Evolutionary conservation across 768 basidiomycete species (phyloP).

Genomic region (Lactifluus subvellereus): DNA sequence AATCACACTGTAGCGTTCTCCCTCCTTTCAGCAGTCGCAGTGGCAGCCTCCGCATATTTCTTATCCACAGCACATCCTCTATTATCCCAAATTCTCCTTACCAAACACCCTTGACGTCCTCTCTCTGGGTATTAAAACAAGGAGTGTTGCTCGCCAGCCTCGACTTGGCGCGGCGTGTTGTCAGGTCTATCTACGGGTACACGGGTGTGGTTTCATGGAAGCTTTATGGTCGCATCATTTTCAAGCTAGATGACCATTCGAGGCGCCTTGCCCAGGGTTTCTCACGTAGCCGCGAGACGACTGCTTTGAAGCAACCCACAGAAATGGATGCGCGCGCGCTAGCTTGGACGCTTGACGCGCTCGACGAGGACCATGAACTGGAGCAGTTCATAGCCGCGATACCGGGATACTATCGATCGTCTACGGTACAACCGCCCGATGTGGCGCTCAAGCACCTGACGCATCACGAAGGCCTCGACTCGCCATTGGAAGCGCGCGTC

Average conservation of each 20-base stretch:
- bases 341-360: slow-evolving; percentile 6
- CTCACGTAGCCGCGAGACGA: slow-evolving; percentile 4
- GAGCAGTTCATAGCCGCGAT: slow-evolving; percentile 13
- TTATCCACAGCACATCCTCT: slow-evolving; percentile 14
- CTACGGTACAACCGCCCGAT: background rate
- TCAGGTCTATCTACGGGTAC: slow-evolving; percentile 9
- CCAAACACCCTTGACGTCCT: slow-evolving; percentile 18
- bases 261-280: slow-evolving; percentile 11
- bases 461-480: slow-evolving; percentile 11
- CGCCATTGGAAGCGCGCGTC: slow-evolving; percentile 14
- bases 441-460: slow-evolving; percentile 3
- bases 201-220: slow-evolving; percentile 6
- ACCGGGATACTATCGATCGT: slow-evolving; percentile 16
- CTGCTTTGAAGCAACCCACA: slow-evolving; percentile 2
- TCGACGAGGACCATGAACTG: slow-evolving; percentile 19
- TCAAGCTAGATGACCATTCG: slow-evolving; percentile 1
- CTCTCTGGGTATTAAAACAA: slow-evolving; percentile 11
- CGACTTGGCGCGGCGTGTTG: background rate
- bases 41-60: slow-evolving; percentile 13
- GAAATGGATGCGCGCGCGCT: slow-evolving; percentile 16
- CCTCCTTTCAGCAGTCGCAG: slow-evolving; percentile 14
- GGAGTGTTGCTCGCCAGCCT: background rate
- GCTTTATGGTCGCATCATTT: slow-evolving; percentile 5
- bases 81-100: slow-evolving; percentile 18
- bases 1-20: slow-evolving; percentile 14